Evolutionary conservation across 2,329 filamentous ascomycete genomes (phyloP), one percentile per base, ranked within the genome.

Genomic region (Fusarium caatingaense): DNA sequence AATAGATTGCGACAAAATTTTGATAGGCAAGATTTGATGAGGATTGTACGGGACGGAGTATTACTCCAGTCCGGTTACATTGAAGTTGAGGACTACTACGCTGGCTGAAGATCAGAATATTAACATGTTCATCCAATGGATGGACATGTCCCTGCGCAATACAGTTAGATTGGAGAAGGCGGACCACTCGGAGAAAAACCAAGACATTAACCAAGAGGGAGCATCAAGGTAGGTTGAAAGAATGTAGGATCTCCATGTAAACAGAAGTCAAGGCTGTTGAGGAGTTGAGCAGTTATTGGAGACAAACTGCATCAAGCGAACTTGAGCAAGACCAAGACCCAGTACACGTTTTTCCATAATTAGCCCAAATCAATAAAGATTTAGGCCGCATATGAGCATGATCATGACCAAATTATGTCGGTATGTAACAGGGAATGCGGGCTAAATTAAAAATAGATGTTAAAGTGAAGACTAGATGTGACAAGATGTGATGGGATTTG

Each of bases 391-490:
- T 37, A 41, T 20, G 42, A 45, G n/a, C 23, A 37, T 32, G 40
- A 53, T 45, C 37, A 37, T 51, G 58, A 34, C 54, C 64, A 71
- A 71, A 73, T 74, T 73, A 74, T 72, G 32, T 37, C 53, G 40
- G 15, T 42, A 63, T 66, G 60, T 11, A 25, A n/a, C 32, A 50
- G 45, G 37, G 28, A 72, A 74, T 68, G 56, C 58, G 76, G 75
- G 68, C 71, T 74, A 76, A 79, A 78, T 76, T 76, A 80, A 78
- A 79, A 80, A 80, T 80, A 80, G 78, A 69, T 53, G 48, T 42
- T n/a, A 15, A 62, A 55, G 30, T 40, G 41, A 53, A 54, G 27
- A 25, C 49, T 57, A 57, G 66, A 69, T 67, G 71, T 68, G 72
- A 66, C 47, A 48, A 60, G 66, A 66, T 67, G 65, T 71, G 68